A percentile compares a stretch with the other conserved stretches of the same genome.
phyloP scores from a whole-genome alignment of 2,329 filamentous ascomycete species.

The Pseudogymnoascus sp. region DNA sequence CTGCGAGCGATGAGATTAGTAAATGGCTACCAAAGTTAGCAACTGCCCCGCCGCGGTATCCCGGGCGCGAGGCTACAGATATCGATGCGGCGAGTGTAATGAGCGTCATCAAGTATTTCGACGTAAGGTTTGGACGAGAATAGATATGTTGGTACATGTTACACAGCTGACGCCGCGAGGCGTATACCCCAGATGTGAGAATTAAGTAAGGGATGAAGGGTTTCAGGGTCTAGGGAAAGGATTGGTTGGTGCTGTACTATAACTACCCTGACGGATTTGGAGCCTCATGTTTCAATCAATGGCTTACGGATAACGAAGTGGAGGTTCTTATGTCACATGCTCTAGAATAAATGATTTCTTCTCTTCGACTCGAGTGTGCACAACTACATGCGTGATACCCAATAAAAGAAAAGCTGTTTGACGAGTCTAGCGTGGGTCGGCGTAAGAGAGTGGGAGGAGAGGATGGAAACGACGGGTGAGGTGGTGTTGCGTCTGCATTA shows the following conservation, averaged over 20 bases:
- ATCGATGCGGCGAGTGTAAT: slow-evolving; percentile 79
- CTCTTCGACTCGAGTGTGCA: neutral
- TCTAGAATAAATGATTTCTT: slow-evolving; percentile 3
- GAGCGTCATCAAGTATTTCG: slow-evolving; percentile 76
- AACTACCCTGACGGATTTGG: neutral
- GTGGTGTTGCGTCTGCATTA: slow-evolving; percentile 8
- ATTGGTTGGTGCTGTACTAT: slow-evolving; percentile 1
- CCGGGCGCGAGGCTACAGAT: slow-evolving; percentile 53
- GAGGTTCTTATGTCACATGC: slow-evolving; percentile 3
- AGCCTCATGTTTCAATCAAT: slow-evolving; percentile 2
- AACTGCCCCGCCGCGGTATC: slow-evolving; percentile 32
- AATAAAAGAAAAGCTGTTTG: neutral
- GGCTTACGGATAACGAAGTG: neutral
- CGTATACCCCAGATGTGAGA: neutral
- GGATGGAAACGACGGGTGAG: slow-evolving; percentile 7
- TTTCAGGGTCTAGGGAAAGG: neutral
- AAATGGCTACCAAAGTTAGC: slow-evolving; percentile 69
- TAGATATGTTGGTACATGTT: slow-evolving; percentile 11
- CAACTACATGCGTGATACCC: neutral
- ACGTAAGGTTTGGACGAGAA: slow-evolving; percentile 57
- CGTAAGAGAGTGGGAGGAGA: neutral
- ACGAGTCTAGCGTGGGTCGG: neutral
- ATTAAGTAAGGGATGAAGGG: neutral
- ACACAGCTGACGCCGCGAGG: neutral
- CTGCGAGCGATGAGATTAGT: slow-evolving; percentile 65